Evolutionary conservation across 768 basidiomycete genomes (phyloP).

Genomic region (Tephrocybe sp.): DNA sequence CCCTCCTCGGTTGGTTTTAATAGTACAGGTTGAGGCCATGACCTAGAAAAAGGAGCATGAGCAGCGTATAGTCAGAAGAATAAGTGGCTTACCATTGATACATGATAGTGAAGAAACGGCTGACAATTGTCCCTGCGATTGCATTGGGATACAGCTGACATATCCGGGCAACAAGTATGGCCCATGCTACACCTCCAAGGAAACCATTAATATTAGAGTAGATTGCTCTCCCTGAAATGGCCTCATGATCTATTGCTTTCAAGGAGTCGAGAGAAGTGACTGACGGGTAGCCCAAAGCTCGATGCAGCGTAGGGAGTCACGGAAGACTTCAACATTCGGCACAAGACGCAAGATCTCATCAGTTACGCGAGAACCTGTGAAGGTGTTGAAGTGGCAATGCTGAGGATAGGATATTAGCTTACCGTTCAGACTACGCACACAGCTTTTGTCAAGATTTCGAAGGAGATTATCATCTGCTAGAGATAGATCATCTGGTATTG

Average conservation of each 20-base stretch:
- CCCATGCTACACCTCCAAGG: slow-evolving; percentile 98
- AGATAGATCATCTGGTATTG: slow-evolving; percentile 90
- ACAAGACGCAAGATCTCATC: slow-evolving; percentile 95
- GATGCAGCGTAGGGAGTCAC: slow-evolving; percentile 92
- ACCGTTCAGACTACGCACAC: slow-evolving; percentile 94
- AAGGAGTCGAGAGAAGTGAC: slow-evolving; percentile 28
- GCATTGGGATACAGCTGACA: slow-evolving; percentile 98
- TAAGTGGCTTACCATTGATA: slow-evolving; percentile 79
- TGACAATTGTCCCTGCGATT: slow-evolving; percentile 92
- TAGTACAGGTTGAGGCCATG: slow-evolving; percentile 98
- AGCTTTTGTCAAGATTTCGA: slow-evolving; percentile 90
- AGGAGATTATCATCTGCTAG: slow-evolving; percentile 90
- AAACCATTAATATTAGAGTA: slow-evolving; percentile 99
- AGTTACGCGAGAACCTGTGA: slow-evolving; percentile 89
- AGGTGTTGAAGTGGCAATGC: background rate
- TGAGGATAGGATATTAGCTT: slow-evolving; percentile 14
- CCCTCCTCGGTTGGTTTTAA: slow-evolving; percentile 97
- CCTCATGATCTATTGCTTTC: background rate
- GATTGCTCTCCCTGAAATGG: slow-evolving; percentile 88
- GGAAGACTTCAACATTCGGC: slow-evolving; percentile 91
- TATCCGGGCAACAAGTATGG: slow-evolving; percentile 96
- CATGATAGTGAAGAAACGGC: slow-evolving; percentile 98
- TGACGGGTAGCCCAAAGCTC: slow-evolving; percentile 96
- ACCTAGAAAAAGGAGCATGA: slow-evolving; percentile 54
- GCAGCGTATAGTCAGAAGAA: background rate